A percentile compares a stretch with the other conserved stretches of the same genome.
These are phyloP conservation scores for Jamesozyma piceae DNA, from an alignment of 805 yeast genomes.

Conservation along the genomic window DNA sequence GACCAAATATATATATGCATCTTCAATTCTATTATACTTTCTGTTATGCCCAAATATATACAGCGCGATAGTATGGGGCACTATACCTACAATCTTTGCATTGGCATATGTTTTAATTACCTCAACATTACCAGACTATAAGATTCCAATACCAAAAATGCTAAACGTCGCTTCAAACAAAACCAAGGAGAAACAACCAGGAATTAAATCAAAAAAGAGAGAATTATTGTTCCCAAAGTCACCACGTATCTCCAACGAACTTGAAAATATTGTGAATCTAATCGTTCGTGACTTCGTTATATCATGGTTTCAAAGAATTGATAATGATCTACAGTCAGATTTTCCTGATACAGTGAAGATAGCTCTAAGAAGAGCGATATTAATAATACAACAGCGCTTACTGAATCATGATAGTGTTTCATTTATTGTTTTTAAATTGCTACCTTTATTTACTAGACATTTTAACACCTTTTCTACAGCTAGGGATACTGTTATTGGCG, in stretches of 20 bases:
- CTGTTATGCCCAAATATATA: not conserved
- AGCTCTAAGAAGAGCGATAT: conserved; percentile 37
- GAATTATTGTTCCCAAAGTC: conserved; percentile 1
- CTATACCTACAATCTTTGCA: not conserved
- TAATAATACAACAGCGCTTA: conserved; percentile 36
- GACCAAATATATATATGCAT: not conserved
- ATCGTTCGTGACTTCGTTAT: conserved; percentile 45
- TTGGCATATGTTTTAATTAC: not conserved
- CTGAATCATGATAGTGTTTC: conserved; percentile 43
- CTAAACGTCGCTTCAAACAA: not conserved
- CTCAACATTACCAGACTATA: not conserved
- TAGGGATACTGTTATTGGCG: conserved; percentile 24
- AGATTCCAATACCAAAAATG: not conserved
- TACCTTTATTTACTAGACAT: conserved; percentile 64
- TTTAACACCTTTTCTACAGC: conserved; percentile 41
- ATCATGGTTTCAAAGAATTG: conserved; percentile 46
- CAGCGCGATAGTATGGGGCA: not conserved
- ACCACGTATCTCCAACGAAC: conserved; percentile 31
- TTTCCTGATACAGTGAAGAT: conserved; percentile 36
- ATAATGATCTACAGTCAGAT: conserved; percentile 18
- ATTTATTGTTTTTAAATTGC: conserved; percentile 44
- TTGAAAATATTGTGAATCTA: conserved; percentile 38
- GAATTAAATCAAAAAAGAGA: not conserved
- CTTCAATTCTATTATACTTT: not conserved
- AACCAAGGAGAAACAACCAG: not conserved